These are phyloP conservation scores for Abelmoschus esculentus DNA, from an alignment of 345 rosid genomes.

Conservation along the genomic window DNA sequence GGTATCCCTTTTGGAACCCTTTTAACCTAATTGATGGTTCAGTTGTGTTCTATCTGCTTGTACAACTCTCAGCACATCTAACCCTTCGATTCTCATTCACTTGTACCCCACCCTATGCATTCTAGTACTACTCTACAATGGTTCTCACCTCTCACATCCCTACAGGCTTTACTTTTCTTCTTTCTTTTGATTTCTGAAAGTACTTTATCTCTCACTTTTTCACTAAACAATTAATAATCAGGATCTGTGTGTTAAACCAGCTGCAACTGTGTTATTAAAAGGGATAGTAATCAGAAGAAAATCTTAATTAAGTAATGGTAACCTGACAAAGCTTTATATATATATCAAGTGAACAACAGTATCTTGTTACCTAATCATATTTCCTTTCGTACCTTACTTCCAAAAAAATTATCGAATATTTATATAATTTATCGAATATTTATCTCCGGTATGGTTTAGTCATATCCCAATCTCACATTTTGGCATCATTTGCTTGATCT, in stretches of 20 bases:
- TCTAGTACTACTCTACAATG: not conserved
- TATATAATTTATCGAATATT: too few species aligned
- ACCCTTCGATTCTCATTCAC: conserved; percentile 16
- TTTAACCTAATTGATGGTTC: conserved; percentile 7
- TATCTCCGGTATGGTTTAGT: too few species aligned
- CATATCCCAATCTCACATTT: not conserved
- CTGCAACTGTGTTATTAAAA: not conserved
- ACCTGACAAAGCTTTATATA: not conserved
- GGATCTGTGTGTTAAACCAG: not conserved
- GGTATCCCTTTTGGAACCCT: not conserved
- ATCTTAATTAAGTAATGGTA: not conserved
- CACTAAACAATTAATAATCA: not conserved
- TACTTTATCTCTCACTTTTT: not conserved
- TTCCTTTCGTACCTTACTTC: too few species aligned
- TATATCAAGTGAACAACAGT: not conserved
- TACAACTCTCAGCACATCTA: not conserved
- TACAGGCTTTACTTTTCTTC: not conserved
- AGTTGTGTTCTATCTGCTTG: conserved; percentile 6
- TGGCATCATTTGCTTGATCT: not conserved
- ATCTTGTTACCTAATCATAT: too few species aligned
- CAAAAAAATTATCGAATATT: too few species aligned
- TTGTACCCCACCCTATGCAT: too few species aligned
- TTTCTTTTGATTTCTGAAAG: not conserved
- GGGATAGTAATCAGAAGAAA: not conserved
- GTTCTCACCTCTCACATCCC: not conserved